phyloP scores from a whole-genome alignment of 352 stramenopile species.

The Globisporangium apiculatum region DNA sequence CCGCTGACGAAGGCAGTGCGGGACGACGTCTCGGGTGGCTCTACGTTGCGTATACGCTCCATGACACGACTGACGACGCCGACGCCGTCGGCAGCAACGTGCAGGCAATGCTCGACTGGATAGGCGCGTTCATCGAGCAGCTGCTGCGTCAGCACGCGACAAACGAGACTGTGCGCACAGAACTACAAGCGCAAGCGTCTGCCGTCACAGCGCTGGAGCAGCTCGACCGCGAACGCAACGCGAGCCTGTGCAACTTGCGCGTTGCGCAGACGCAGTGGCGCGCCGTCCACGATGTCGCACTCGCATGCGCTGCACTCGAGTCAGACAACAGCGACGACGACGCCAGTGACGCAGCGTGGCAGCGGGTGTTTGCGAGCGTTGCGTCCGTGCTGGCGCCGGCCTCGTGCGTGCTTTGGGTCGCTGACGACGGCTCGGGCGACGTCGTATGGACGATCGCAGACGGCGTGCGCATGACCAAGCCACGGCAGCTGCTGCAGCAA shows the following conservation, averaged over 20 bases:
- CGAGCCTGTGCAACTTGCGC: background rate
- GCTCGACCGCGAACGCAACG: background rate
- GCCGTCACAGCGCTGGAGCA: too few relatives aligned
- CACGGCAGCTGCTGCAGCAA: too few relatives aligned
- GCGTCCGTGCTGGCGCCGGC: background rate
- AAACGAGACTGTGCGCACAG: background rate
- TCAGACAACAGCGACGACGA: background rate
- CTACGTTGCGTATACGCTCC: background rate
- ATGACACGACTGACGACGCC: background rate
- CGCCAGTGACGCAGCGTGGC: background rate
- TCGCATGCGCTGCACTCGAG: background rate
- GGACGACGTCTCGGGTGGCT: background rate
- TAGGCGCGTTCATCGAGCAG: background rate
- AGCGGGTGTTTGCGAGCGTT: background rate
- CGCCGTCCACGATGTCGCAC: background rate
- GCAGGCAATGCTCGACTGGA: slow-evolving; percentile 5
- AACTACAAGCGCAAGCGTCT: background rate
- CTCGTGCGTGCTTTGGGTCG: slow-evolving; percentile 2
- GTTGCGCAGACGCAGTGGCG: background rate
- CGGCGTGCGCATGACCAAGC: background rate
- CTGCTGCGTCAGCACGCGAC: slow-evolving; percentile 1
- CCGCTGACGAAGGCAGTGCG: too few relatives aligned
- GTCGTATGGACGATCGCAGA: slow-evolving; percentile 2
- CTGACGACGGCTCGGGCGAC: background rate
- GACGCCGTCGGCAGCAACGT: background rate